phyloP scores from a whole-genome alignment of 495 filamentous ascomycete genomes.

The Aspergillus wentii region DNA sequence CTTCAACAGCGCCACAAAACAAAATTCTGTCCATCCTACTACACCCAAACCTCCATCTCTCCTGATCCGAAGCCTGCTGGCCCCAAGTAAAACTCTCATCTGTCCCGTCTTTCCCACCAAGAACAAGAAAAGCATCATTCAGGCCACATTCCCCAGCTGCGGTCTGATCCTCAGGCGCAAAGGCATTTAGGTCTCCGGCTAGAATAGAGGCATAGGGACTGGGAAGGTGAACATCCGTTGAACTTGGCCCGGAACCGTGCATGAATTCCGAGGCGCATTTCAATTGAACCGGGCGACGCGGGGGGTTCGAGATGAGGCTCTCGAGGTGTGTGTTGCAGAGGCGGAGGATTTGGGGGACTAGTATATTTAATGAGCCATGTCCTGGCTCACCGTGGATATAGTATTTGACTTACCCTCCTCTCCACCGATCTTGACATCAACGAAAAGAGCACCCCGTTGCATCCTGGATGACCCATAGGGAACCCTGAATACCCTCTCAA shows the following conservation, averaged over 20 bases:
- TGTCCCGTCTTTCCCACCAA: conserved; percentile 41
- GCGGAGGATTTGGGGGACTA: conserved; percentile 29
- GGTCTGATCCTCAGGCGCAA: conserved; percentile 45
- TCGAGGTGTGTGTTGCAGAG: conserved; percentile 54
- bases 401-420: not conserved
- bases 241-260: conserved; percentile 19
- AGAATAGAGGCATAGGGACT: conserved; percentile 20
- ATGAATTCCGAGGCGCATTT: conserved; percentile 32
- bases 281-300: conserved; percentile 40
- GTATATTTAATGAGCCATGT: too few species aligned
- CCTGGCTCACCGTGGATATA: too few species aligned
- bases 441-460: conserved; percentile 47
- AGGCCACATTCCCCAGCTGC: conserved; percentile 41
- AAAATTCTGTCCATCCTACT: conserved; percentile 50
- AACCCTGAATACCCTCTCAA: conserved; percentile 40
- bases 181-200: conserved; percentile 53
- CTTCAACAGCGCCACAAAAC: conserved; percentile 25
- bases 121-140: conserved; percentile 48
- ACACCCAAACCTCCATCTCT: conserved; percentile 34
- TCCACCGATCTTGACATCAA: conserved; percentile 27
- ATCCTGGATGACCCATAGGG: conserved; percentile 36
- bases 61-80: conserved; percentile 33
- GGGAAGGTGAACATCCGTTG: not conserved
- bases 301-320: conserved; percentile 34
- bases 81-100: conserved; percentile 55